Base-by-base conservation (phyloP, 495 filamentous ascomycete species). In the Annulohypoxylon nitens region DNA sequence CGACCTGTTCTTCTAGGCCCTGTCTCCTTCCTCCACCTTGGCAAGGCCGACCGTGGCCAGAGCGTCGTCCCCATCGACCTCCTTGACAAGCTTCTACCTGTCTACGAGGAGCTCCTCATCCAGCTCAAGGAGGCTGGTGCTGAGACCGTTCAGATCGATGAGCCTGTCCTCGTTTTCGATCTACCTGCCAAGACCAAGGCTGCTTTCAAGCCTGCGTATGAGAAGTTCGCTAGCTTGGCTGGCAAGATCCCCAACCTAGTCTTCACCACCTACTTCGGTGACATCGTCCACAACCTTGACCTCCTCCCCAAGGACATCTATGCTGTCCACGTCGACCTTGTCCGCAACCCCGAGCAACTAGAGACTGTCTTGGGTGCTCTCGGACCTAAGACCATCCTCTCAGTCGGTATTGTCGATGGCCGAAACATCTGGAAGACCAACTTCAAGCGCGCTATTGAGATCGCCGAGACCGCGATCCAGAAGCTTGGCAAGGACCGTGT, bases 371-470 rank as follows among this genome's bases (percentile, higher is more conserved):
- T 92, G 62, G 85, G 81, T 70, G 88, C 90, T 72, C 89, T 97
- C 61, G 93, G 94, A 76, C 86, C 93, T 70, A 91, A 93, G 78
- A 96, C 97, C 84, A 83, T 90, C 65, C 92, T 99, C 67, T 98
- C 97, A 63, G 89, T 89, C 75, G 96, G 96, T 91, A 91, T 99
- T 74, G 96, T 99, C 72, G 94, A 98, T 78, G 97, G 96, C 76
- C 93, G 96, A 79, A 99, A 99, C 89, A 99, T 99, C 89, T 99
- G 96, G 96, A 98, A 99, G 93, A 97, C 93, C 84, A 93, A 97
- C 89, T 92, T 97, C 83, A 89, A 94, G 88, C 88, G 88, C 76
- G 93, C 95, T 72, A 94, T 98, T 75, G 93, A 93, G 86, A 88
- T 88, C 76, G 90, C 95, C 74, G 92, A 98, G 88, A 87, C 89